These are phyloP conservation scores for Hemileccinum hortonii DNA, from an alignment of 1,284 basidiomycete genomes.

Conservation along the genomic window DNA sequence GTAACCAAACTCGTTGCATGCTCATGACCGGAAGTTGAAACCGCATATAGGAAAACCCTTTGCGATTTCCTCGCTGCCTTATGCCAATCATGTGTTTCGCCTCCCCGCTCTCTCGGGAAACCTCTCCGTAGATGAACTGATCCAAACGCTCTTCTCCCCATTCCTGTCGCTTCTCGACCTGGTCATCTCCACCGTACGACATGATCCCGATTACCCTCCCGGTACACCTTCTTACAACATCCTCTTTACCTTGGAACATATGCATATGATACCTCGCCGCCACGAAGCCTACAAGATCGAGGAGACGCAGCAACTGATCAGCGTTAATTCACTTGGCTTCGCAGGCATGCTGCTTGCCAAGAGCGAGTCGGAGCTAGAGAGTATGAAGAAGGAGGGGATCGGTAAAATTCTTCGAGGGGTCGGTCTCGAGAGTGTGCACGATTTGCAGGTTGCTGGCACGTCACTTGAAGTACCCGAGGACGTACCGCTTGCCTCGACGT, in stretches of 20 bases:
- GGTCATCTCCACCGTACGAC: conserved; percentile 71
- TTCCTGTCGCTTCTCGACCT: conserved; percentile 80
- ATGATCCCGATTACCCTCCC: conserved; percentile 56
- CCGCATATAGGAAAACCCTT: conserved; percentile 65
- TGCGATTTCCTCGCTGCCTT: conserved; percentile 63
- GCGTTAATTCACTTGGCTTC: conserved; percentile 84
- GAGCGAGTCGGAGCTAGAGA: conserved; percentile 69
- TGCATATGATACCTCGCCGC: conserved; percentile 78
- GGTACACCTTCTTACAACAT: conserved; percentile 80
- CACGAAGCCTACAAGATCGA: conserved; percentile 52
- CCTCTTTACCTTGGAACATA: conserved; percentile 77
- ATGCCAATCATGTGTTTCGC: conserved; percentile 77
- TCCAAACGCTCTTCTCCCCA: conserved; percentile 56
- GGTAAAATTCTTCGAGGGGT: conserved; percentile 60
- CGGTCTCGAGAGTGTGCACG: conserved; percentile 62
- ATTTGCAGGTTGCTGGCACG: conserved; percentile 51
- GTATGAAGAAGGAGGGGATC: conserved; percentile 60
- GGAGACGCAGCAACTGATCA: conserved; percentile 54
- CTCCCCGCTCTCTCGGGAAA: conserved; percentile 53
- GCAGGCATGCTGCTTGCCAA: conserved; percentile 84
- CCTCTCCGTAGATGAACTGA: conserved; percentile 48
- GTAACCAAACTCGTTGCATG: conserved; percentile 7
- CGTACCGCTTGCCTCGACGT: not conserved
- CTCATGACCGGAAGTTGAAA: conserved; percentile 7
- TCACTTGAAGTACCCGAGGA: conserved; percentile 28